A percentile compares a stretch with the other conserved stretches of the same genome.
These are phyloP conservation scores for Helianthus tuberosus DNA, from an alignment of 129 eudicot species.

Conservation along the genomic window DNA sequence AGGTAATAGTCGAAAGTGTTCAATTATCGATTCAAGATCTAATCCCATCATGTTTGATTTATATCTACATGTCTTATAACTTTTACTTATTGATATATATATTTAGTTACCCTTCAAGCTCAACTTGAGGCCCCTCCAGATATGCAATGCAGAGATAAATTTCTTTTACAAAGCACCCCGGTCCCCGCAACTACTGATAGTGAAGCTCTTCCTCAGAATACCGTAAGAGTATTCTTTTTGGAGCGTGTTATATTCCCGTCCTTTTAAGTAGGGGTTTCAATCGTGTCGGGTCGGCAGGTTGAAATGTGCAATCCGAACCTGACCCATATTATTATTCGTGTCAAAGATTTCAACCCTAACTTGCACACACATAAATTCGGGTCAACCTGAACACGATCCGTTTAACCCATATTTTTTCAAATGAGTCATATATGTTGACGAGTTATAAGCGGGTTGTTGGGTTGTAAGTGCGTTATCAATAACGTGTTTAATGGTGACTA, in stretches of 20 bases:
- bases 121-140: slow-evolving; percentile 83
- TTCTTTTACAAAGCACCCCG: slow-evolving; percentile 79
- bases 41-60: slow-evolving; percentile 14
- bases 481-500: too few relatives aligned
- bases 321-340: too few relatives aligned
- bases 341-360: too few relatives aligned
- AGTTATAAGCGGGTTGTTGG: too few relatives aligned
- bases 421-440: too few relatives aligned
- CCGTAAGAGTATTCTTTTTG: slow-evolving; percentile 46
- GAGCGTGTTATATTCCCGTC: background rate
- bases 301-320: too few relatives aligned
- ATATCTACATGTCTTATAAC: slow-evolving; percentile 23
- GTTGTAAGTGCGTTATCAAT: too few relatives aligned
- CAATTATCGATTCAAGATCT: background rate
- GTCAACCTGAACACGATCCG: too few relatives aligned
- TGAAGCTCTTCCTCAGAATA: slow-evolving; percentile 74
- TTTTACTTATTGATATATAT: slow-evolving; percentile 23
- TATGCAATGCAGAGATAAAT: slow-evolving; percentile 89
- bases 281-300: too few relatives aligned
- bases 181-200: slow-evolving; percentile 60
- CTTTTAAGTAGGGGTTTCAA: background rate
- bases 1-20: background rate
- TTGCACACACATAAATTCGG: too few relatives aligned
- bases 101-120: slow-evolving; percentile 86
- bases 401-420: too few relatives aligned